Base-by-base conservation (phyloP, 768 basidiomycete genomes). In the Termitomyces sp. region DNA sequence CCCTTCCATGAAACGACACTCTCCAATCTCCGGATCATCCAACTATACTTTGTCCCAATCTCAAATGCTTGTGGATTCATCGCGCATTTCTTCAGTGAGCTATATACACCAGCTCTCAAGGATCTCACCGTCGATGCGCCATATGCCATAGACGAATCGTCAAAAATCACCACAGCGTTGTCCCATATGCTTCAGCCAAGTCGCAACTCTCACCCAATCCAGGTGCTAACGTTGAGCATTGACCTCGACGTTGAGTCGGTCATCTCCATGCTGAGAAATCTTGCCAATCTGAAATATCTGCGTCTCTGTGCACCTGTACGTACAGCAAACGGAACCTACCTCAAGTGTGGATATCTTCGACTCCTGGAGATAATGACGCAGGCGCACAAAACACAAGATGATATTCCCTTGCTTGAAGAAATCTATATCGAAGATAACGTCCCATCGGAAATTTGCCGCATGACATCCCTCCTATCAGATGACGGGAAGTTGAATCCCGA, bases 261-360 rank as follows among this genome's bases (percentile, higher is more conserved):
- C 3, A 27, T 51, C 37, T 40, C 25, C 25, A 38, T 51, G 25
- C n/a, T 51, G 6, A 38, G 23, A 27, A 5, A 51, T 27, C 19
- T 51, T 10, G n/a, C 11, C 11, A 27, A 14, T 38, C 49, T 51
- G 17, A 38, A 6, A 12, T 29, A 38, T 27, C 25, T 51, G 7
- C 49, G 49, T 38, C 49, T 51, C 37, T 51, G 49, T 51, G 49
- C 49, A 40, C 49, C 49, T 11, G 37, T 38, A 10, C 37, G 49
- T 4, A 37, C 25, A 38, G 12, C 23, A 27, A 5, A 27, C 3
- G 25, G 16, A n/a, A 51, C 49, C 25, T 51, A 51, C 21, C 25
- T 51, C 7, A n/a, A 2, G 7, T 51, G 49, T 6, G 49, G 35
- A 7, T 51, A 51, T 12, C 9, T 51, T 4, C 37, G 40, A 38